Evolutionary conservation across 306 rosid species (phyloP).

Genomic region (Pterocarpus macrocarpus): DNA sequence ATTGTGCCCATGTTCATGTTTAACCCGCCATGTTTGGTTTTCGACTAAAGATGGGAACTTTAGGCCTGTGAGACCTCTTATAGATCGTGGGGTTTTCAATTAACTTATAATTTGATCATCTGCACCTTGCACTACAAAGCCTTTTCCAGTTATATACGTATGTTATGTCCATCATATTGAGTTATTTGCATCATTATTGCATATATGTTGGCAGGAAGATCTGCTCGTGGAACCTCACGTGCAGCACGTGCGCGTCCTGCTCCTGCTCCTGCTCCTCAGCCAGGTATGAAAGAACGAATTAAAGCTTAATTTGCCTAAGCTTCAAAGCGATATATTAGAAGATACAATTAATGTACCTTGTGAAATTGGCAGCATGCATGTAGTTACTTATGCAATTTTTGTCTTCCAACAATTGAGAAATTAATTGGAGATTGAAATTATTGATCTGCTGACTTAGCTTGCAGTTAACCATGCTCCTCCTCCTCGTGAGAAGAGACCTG

Average conservation of each 20-base stretch:
- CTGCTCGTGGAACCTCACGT: conserved; percentile 61
- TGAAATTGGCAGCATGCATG: no score
- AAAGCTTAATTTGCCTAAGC: no score
- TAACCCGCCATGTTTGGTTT: no score
- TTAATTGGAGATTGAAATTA: neutral
- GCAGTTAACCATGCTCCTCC: conserved; percentile 65
- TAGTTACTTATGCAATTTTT: neutral
- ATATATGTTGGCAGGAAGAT: conserved; percentile 53
- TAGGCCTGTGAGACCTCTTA: no score
- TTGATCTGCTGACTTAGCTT: neutral
- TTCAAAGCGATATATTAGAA: no score
- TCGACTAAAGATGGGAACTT: no score
- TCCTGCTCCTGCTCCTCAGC: conserved; percentile 20
- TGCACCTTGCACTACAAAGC: no score
- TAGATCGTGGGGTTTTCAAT: no score
- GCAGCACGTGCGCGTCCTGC: conserved; percentile 48
- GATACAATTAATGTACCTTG: neutral
- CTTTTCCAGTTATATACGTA: no score
- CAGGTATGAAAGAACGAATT: conserved; percentile 46
- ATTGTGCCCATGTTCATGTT: no score
- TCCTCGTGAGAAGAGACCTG: conserved; percentile 59
- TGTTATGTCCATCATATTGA: neutral
- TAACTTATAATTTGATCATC: no score
- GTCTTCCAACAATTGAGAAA: neutral
- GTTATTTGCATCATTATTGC: neutral